Base-by-base conservation (phyloP, 768 basidiomycete genomes). In the Pleurotus sapidus region DNA sequence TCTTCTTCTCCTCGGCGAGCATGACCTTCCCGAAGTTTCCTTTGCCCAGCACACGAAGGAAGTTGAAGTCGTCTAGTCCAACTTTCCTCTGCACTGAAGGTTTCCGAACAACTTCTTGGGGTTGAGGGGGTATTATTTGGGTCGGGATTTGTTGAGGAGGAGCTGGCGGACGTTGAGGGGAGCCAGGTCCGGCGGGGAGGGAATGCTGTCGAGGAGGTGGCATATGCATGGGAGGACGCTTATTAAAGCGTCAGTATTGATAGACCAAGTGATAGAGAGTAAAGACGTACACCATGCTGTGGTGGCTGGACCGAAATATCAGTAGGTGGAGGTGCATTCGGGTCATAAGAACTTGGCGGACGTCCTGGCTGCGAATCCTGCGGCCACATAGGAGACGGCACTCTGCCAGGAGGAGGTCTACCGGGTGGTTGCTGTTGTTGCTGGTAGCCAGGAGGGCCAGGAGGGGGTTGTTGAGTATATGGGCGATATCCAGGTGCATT, bases 21-120 rank as follows among this genome's bases (percentile, higher is more conserved):
- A 99, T 99, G 73, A 99, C 97, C 72, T 99, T 99, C 57, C 97
- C 97, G 68, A 99, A 99, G 74, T 98, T 99, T 65, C 97, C 97
- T 74, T 98, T 98, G 49, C 97, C 97, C 38, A 99, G 84, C 14
- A 99, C 97, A 23, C 97, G 95, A 56, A 99, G 76, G 81, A 99
- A 98, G 67, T 98, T 98, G 81, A 99, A 99, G 70, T 98, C 97
- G 68, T 98, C 95, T 39, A 99, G 79, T 1, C 95, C 95, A 60
- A 99, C 91, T 70, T 95, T 96, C 53, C 94, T 84, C 71, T 87
- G 88, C 46, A 78, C 78, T 23, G 78, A 69, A 12, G 72, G 72
- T 34, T 76, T 73, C 55, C 80, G 78, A n/a, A 67, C 68, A 25
- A 76, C 68, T 51, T 74, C 73, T 51, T 66, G 61, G 45, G 70